These are phyloP conservation scores for Hypoxylon lienhwacheense DNA, from an alignment of 495 filamentous ascomycete genomes.

Conservation along the genomic window DNA sequence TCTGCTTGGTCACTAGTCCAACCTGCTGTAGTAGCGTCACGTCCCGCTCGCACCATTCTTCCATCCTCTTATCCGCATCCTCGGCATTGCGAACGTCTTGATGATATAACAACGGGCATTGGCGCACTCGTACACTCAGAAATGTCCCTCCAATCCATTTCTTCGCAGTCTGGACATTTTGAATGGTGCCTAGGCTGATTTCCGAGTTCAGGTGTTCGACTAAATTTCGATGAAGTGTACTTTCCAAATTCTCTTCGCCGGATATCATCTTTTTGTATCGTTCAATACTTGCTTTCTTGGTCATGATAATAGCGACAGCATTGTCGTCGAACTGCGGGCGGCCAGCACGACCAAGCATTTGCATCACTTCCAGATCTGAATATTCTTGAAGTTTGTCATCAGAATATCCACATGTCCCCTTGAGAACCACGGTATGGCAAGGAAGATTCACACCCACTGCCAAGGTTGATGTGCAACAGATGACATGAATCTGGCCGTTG, in stretches of 20 bases:
- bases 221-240: slow-evolving; percentile 81
- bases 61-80: slow-evolving; percentile 68
- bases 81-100: slow-evolving; percentile 44
- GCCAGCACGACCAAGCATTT: slow-evolving; percentile 95
- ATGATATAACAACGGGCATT: slow-evolving; percentile 79
- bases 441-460: slow-evolving; percentile 94
- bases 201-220: slow-evolving; percentile 96
- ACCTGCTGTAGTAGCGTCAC: slow-evolving; percentile 67
- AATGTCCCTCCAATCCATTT: slow-evolving; percentile 88
- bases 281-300: slow-evolving; percentile 63
- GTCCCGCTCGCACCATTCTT: slow-evolving; percentile 79
- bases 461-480: slow-evolving; percentile 94
- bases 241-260: slow-evolving; percentile 83
- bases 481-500: slow-evolving; percentile 76
- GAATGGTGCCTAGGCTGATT: slow-evolving; percentile 81
- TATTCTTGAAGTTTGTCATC: slow-evolving; percentile 71
- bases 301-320: slow-evolving; percentile 87
- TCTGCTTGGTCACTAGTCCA: slow-evolving; percentile 57
- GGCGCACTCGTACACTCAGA: slow-evolving; percentile 75
- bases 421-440: slow-evolving; percentile 89
- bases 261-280: slow-evolving; percentile 83
- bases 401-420: slow-evolving; percentile 78
- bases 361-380: slow-evolving; percentile 92
- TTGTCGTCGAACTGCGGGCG: slow-evolving; percentile 89
- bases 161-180: slow-evolving; percentile 68